Conservation (phyloP, 164 flowering plant species). For the Chloranthus sessilifolius region DNA sequence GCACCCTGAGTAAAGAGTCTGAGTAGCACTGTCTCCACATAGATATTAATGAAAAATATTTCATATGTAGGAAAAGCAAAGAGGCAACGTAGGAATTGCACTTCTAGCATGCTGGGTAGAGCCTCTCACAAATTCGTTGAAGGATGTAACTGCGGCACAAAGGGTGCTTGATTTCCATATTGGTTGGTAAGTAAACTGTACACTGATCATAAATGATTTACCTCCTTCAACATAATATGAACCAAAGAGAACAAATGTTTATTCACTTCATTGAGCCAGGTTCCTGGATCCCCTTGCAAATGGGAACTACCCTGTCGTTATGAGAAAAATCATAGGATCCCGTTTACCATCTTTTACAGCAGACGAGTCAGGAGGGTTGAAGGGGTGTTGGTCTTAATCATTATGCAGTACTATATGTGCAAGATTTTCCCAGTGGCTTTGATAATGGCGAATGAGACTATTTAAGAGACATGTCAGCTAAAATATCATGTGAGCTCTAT, state of each 20-base stretch:
- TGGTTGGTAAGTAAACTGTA: conserved; percentile 14
- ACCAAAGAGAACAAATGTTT: neutral
- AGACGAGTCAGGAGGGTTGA: conserved; percentile 7
- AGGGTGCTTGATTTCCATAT: conserved; percentile 12
- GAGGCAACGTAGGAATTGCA: conserved; percentile 14
- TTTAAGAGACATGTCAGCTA: conserved; percentile 5
- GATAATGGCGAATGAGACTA: conserved; percentile 8
- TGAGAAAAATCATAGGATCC: conserved; percentile 16
- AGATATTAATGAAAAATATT: neutral
- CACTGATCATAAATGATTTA: neutral
- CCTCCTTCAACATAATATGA: neutral
- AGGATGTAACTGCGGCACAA: conserved; percentile 12
- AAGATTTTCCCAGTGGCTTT: neutral
- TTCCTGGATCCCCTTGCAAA: conserved; percentile 13
- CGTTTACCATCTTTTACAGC: conserved; percentile 11
- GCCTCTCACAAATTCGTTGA: conserved; percentile 9
- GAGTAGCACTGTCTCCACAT: too few relatives aligned
- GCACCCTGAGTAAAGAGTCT: too few relatives aligned
- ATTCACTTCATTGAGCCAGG: conserved; percentile 5
- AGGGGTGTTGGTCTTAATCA: conserved; percentile 17
- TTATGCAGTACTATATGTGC: conserved; percentile 3
- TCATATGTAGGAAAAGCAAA: conserved; percentile 9
- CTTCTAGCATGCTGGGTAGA: conserved; percentile 9
- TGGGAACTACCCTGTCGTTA: conserved; percentile 14
- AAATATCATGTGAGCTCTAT: conserved; percentile 11